Evolutionary conservation across 371 early-diverging fungal species (phyloP).

Genomic region (Blakeslea trispora): DNA sequence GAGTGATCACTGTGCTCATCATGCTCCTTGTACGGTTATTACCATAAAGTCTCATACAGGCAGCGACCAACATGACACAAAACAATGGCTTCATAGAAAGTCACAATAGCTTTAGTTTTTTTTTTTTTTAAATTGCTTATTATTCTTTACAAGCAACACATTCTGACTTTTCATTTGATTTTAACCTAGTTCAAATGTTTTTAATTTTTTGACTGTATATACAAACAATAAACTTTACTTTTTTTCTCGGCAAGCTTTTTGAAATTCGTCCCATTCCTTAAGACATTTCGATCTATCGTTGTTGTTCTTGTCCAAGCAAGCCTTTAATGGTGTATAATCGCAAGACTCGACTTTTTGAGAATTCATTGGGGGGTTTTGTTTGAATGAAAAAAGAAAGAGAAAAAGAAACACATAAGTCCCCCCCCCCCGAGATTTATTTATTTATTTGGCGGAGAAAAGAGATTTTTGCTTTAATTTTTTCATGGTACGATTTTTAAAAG

Average conservation of each 20-base stretch:
- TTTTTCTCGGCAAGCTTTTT: conserved; percentile 50
- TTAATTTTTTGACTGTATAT: not conserved
- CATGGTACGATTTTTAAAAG: conserved; percentile 70
- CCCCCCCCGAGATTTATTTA: too few species aligned
- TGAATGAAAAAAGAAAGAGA: conserved; percentile 1
- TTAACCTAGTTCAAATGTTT: conserved; percentile 5
- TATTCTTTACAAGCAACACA: conserved; percentile 28
- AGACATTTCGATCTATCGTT: conserved; percentile 61
- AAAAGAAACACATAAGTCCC: not conserved
- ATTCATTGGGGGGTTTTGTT: conserved; percentile 13
- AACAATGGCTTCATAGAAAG: conserved; percentile 14
- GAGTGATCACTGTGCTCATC: conserved; percentile 35
- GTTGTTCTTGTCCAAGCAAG: conserved; percentile 54
- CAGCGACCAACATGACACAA: conserved; percentile 15
- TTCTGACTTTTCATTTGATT: conserved; percentile 20
- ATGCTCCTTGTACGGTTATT: conserved; percentile 26
- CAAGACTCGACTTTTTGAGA: conserved; percentile 35
- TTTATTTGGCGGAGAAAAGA: not conserved
- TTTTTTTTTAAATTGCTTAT: not conserved
- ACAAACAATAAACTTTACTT: conserved; percentile 15
- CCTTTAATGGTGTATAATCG: conserved; percentile 57
- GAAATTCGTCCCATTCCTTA: conserved; percentile 68
- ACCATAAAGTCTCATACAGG: conserved; percentile 22
- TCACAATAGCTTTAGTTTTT: not conserved
- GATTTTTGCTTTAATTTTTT: conserved; percentile 7